A percentile compares a stretch with the other conserved stretches of the same genome.
phyloP scores from a whole-genome alignment of 192 early-diverging fungal species.

The Rhizophagus prolifer region DNA sequence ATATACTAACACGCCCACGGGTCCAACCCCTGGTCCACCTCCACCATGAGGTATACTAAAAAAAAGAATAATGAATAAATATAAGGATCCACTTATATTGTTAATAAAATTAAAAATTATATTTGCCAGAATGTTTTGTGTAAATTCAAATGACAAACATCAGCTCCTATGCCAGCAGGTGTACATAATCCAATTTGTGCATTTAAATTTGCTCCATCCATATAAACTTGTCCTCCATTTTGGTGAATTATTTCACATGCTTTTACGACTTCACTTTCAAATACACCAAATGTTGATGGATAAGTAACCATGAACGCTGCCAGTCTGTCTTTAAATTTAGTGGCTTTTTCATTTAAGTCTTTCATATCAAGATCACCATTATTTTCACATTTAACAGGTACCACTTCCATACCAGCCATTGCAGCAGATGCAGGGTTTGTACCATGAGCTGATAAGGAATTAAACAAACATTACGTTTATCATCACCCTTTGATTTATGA shows the following conservation, averaged over 20 bases:
- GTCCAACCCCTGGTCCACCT: constrained; percentile 98
- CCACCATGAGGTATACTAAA: constrained; percentile 96
- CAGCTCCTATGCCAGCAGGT: constrained; percentile 94
- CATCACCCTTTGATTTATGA: constrained; percentile 79
- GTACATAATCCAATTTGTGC: constrained; percentile 82
- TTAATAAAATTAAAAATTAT: neutral
- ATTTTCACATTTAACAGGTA: constrained; percentile 88
- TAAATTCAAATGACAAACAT: constrained; percentile 99
- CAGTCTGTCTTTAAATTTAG: constrained; percentile 80
- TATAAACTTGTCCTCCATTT: constrained; percentile 97
- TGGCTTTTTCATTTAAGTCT: constrained; percentile 87
- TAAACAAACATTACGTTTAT: constrained; percentile 87
- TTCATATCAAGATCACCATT: constrained; percentile 91
- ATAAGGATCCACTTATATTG: neutral
- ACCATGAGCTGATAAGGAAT: constrained; percentile 98
- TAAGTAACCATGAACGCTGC: constrained; percentile 99
- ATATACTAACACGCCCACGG: constrained; percentile 79
- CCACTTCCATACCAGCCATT: constrained; percentile 94
- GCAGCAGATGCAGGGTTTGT: constrained; percentile 99
- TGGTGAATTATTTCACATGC: constrained; percentile 91
- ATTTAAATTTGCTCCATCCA: constrained; percentile 96
- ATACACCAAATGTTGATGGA: constrained; percentile 98
- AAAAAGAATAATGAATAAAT: neutral
- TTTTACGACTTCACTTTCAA: constrained; percentile 85
- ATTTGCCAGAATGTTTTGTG: constrained; percentile 87